Conservation (phyloP, 176 grass and related monocot genomes). For the Carex littledalei region DNA sequence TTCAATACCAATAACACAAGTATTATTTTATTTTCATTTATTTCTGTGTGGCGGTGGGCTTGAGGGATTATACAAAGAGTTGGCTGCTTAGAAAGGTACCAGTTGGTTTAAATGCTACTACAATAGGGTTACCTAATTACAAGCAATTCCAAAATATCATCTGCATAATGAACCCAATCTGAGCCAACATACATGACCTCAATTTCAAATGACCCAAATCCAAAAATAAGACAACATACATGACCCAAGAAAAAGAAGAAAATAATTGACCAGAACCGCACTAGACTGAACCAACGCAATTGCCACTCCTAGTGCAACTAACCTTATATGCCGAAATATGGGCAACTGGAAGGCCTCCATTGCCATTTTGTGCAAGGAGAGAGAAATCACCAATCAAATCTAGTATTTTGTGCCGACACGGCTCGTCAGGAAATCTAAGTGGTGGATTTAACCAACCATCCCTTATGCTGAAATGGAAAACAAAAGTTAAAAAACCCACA, state of each 20-base stretch:
- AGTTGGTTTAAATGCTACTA: neutral
- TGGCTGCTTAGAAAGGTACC: neutral
- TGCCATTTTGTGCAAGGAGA: slow-evolving; percentile 79
- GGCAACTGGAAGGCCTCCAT: slow-evolving; percentile 63
- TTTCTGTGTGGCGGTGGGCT: neutral
- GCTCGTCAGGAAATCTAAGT: slow-evolving; percentile 66
- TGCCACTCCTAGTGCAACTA: slow-evolving; percentile 10
- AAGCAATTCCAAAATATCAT: neutral
- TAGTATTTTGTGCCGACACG: slow-evolving; percentile 88
- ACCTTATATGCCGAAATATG: slow-evolving; percentile 94
- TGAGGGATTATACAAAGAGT: neutral
- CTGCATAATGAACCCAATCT: neutral
- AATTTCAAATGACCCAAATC: neutral
- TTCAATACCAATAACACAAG: neutral
- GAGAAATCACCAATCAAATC: slow-evolving; percentile 94
- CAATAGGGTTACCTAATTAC: neutral
- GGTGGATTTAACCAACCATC: slow-evolving; percentile 84
- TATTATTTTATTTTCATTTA: neutral
- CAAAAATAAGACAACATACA: neutral
- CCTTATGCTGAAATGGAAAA: slow-evolving; percentile 44
- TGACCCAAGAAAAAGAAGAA: neutral
- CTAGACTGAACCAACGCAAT: neutral
- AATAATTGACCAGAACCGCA: neutral
- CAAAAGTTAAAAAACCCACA: neutral
- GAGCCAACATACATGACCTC: neutral